Conservation (phyloP, 441 rosid species). For the Gossypium schwendimanii region DNA sequence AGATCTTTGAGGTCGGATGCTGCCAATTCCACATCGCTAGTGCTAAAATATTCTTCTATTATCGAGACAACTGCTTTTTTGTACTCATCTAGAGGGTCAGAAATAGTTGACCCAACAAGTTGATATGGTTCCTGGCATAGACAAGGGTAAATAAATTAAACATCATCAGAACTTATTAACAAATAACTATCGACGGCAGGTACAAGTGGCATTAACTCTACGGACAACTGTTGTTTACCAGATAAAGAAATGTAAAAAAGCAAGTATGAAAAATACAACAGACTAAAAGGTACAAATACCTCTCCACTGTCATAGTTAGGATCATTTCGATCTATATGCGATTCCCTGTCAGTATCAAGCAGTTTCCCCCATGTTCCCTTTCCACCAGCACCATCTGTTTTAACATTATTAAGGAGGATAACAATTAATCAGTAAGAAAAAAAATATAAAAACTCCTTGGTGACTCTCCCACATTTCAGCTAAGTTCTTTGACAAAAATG, state of each 20-base stretch:
- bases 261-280: neutral
- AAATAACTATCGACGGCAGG: neutral
- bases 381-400: conserved; percentile 85
- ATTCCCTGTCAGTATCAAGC: conserved; percentile 69
- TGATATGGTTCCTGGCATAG: conserved; percentile 71
- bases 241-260: neutral
- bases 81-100: conserved; percentile 92
- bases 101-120: conserved; percentile 75
- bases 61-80: conserved; percentile 81
- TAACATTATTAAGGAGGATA: conserved; percentile 4
- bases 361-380: conserved; percentile 96
- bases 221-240: neutral
- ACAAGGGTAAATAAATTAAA: neutral
- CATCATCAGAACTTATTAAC: neutral
- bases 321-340: conserved; percentile 68
- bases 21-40: conserved; percentile 82
- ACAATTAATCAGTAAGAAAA: neutral
- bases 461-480: neutral
- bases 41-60: conserved; percentile 82
- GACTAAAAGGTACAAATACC: conserved; percentile 32
- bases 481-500: neutral
- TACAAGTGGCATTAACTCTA: neutral
- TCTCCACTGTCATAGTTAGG: conserved; percentile 98
- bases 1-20: conserved; percentile 91
- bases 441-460: neutral